A percentile compares a stretch with the other conserved stretches of the same genome.
phyloP scores from a whole-genome alignment of 2,329 filamentous ascomycete genomes.

The Diplodia seriata region DNA sequence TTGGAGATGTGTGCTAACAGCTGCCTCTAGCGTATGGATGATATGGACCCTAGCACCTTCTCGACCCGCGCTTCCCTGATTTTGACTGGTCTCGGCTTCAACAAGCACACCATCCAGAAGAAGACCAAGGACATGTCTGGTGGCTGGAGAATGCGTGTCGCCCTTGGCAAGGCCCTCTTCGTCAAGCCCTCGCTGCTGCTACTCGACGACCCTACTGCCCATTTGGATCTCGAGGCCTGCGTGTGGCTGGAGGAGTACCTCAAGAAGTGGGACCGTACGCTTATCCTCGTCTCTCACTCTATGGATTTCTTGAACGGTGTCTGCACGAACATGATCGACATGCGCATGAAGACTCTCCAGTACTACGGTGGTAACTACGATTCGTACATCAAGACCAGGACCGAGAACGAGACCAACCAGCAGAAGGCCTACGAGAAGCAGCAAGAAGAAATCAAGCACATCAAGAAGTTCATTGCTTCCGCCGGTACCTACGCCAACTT shows the following conservation, averaged over 20 bases:
- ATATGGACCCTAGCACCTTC: slow-evolving; percentile 98
- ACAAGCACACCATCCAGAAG: slow-evolving; percentile 97
- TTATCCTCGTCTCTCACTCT: slow-evolving; percentile 95
- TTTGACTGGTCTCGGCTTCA: slow-evolving; percentile 97
- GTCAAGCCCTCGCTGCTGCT: slow-evolving; percentile 95
- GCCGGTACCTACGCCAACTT: slow-evolving; percentile 99
- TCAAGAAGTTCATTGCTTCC: slow-evolving; percentile 99
- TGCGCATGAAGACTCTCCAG: slow-evolving; percentile 84
- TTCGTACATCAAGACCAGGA: slow-evolving; percentile 89
- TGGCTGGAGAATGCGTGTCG: slow-evolving; percentile 99
- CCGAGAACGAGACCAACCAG: slow-evolving; percentile 96
- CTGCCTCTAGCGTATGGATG: slow-evolving; percentile 81
- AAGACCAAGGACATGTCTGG: slow-evolving; percentile 99
- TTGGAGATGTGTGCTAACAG: slow-evolving; percentile 30
- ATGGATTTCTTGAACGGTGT: slow-evolving; percentile 99
- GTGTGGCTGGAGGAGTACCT: slow-evolving; percentile 99
- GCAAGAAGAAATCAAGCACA: slow-evolving; percentile 98
- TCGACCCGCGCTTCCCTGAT: slow-evolving; percentile 94
- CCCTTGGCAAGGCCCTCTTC: slow-evolving; percentile 95
- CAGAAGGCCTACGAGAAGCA: slow-evolving; percentile 99
- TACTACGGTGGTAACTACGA: slow-evolving; percentile 99
- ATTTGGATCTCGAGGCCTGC: slow-evolving; percentile 98
- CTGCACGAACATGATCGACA: slow-evolving; percentile 98
- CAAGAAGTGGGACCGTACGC: slow-evolving; percentile 98
- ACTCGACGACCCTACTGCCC: slow-evolving; percentile 96